A percentile compares a stretch with the other conserved stretches of the same genome.
These are phyloP conservation scores for Phyllosticta citrichinensis DNA, from an alignment of 2,329 filamentous ascomycete species.

Conservation along the genomic window DNA sequence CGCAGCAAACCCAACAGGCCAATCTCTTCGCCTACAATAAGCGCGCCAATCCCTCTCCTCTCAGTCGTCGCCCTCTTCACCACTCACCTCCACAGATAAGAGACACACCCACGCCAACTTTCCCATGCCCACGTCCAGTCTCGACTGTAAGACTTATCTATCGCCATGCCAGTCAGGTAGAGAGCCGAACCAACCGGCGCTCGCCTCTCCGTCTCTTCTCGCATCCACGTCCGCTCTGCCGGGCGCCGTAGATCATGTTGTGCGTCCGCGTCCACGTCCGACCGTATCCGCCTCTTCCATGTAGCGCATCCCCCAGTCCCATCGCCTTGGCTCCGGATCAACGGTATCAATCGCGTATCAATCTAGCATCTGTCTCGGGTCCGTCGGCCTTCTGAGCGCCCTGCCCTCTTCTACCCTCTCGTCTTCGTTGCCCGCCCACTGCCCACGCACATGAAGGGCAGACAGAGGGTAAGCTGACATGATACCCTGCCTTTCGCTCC, in stretches of 20 bases:
- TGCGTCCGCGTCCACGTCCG: neutral
- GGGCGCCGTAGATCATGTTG: neutral
- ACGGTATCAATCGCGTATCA: neutral
- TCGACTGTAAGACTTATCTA: neutral
- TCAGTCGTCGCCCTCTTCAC: neutral
- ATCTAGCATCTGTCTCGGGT: neutral
- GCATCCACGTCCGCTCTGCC: neutral
- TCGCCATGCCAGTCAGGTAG: neutral
- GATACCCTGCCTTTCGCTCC: neutral
- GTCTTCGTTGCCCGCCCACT: neutral
- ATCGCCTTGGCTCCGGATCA: neutral
- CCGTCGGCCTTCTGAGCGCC: neutral
- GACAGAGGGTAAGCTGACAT: neutral
- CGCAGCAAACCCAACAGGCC: neutral
- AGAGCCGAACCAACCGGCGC: neutral
- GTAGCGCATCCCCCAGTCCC: neutral
- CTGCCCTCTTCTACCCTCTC: neutral
- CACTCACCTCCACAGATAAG: neutral
- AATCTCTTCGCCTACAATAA: neutral
- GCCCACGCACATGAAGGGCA: neutral
- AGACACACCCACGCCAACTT: neutral
- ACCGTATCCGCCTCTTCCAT: neutral
- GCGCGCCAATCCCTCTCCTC: neutral
- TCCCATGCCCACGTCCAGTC: neutral
- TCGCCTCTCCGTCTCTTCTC: neutral